A percentile compares a stretch with the other conserved stretches of the same genome.
These are phyloP conservation scores for Ascochyta lentis DNA, from an alignment of 2,329 filamentous ascomycete genomes.

Conservation along the genomic window DNA sequence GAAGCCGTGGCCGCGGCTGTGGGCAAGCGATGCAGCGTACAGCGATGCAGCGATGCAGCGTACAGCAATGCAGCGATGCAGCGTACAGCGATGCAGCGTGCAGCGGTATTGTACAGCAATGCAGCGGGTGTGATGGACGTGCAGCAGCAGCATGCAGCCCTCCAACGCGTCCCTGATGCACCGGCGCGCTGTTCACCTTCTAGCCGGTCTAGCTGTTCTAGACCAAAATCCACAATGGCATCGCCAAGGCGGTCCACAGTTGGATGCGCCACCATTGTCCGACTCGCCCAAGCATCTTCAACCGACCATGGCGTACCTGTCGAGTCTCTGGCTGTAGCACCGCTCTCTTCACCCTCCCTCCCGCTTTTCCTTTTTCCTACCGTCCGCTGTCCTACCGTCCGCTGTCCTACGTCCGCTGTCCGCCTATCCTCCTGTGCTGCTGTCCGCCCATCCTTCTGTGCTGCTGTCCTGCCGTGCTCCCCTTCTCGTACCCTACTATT, in stretches of 20 bases:
- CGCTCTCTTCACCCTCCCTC: slow-evolving; percentile 16
- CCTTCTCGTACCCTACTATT: neutral
- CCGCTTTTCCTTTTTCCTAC: neutral
- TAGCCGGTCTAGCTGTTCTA: neutral
- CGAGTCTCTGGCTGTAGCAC: slow-evolving; percentile 10
- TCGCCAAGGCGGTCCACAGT: slow-evolving; percentile 9
- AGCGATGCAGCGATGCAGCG: no score
- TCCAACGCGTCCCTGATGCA: slow-evolving; percentile 14
- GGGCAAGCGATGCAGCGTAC: neutral
- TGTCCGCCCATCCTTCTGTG: no score
- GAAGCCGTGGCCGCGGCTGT: neutral
- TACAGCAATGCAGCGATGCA: neutral
- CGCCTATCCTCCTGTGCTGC: no score
- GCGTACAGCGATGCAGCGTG: neutral
- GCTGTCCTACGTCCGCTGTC: no score
- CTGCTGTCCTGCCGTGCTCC: no score
- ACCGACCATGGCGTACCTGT: slow-evolving; percentile 15
- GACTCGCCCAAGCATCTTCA: slow-evolving; percentile 15
- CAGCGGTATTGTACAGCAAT: neutral
- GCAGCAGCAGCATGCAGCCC: slow-evolving; percentile 2
- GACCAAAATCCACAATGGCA: slow-evolving; percentile 11
- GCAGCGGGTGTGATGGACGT: neutral
- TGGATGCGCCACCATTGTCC: slow-evolving; percentile 13
- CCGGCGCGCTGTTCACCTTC: neutral
- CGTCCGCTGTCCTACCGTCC: neutral